Evolutionary conservation across 257 asterid species (phyloP), one percentile per base, ranked within the genome.

Genomic region (Capsicum baccatum): DNA sequence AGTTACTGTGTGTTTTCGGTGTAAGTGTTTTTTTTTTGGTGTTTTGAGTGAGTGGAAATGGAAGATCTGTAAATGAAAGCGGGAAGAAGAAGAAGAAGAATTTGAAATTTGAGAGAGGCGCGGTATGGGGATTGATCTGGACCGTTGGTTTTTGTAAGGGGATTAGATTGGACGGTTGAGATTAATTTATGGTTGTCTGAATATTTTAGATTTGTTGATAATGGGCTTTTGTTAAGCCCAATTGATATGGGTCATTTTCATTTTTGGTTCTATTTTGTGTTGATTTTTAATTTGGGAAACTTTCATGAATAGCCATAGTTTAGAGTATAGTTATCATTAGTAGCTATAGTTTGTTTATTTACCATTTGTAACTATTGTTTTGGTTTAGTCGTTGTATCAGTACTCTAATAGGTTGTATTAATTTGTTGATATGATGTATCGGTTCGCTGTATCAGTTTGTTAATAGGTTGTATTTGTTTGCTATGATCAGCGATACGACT

Each of bases 81-180:
- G 93, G 92, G 91, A 89, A 80, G 80, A 79, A 48, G 82, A 66
- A 66, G 26, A 26, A 26, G 83, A 15, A 69, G 63, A 74, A 15
- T 58, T 89, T 90, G 90, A 88, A 90, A 89, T 76, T 87, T 89
- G 84, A 62, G 85, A 6, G 86, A 86, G 88, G 86, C 91, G 89
- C 88, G 88, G 87, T 86, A 44, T 50, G 42, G 37, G 9, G 67
- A 17, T 86, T 6, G 57, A 85, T 86, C 89, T 44, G 3, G 55
- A 47, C 88, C 87, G 91, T 88, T 79, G 76, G 21, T 69, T 64
- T 39, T 84, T 44, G 6, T 4, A 44, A 16, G 54, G 68, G 14
- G 35, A 15, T 1, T 33, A 19, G 50, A 81, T 81, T 6, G 42
- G 48, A 66, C 48, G 48, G 16, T 50, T 1, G 52, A 88, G 54